A percentile compares a stretch with the other conserved stretches of the same genome.
phyloP scores from a whole-genome alignment of 345 rosid genomes.

The Melaleuca alternifolia region DNA sequence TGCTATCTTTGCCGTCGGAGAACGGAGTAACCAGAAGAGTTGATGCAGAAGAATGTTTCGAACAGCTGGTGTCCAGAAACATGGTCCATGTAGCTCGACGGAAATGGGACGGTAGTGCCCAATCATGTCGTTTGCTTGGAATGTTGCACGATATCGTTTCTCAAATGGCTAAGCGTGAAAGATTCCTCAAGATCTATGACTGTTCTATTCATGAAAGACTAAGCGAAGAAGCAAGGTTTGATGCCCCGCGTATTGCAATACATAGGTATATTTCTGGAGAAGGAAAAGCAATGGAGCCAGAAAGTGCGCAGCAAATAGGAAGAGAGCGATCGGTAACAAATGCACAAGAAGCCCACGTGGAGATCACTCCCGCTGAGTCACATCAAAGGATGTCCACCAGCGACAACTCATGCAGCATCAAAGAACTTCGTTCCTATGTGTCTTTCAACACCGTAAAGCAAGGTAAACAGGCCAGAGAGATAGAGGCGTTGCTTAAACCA shows the following conservation, averaged over 20 bases:
- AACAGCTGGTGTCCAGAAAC: neutral
- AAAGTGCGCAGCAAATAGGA: too few species aligned
- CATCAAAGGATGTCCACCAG: too few species aligned
- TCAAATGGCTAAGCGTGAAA: neutral
- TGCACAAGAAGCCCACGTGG: neutral
- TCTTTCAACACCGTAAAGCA: neutral
- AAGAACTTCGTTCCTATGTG: constrained; percentile 9
- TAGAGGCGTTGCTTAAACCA: neutral
- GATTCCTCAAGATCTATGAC: neutral
- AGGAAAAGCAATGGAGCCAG: neutral
- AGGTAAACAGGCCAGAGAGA: constrained; percentile 7
- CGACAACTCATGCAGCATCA: too few species aligned
- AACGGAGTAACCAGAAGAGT: neutral
- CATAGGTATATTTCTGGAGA: neutral
- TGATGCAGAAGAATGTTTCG: neutral
- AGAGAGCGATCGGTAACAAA: too few species aligned
- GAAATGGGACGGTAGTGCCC: constrained; percentile 11
- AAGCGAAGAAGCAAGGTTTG: fast-evolving
- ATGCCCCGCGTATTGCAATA: fast-evolving
- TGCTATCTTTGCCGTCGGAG: neutral
- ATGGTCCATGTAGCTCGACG: constrained; percentile 4
- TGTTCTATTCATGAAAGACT: neutral
- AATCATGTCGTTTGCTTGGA: constrained; percentile 3
- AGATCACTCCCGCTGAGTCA: neutral
- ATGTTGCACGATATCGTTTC: neutral